Conservation (phyloP, 192 early-diverging fungal species). For the Coemansia sp. region DNA sequence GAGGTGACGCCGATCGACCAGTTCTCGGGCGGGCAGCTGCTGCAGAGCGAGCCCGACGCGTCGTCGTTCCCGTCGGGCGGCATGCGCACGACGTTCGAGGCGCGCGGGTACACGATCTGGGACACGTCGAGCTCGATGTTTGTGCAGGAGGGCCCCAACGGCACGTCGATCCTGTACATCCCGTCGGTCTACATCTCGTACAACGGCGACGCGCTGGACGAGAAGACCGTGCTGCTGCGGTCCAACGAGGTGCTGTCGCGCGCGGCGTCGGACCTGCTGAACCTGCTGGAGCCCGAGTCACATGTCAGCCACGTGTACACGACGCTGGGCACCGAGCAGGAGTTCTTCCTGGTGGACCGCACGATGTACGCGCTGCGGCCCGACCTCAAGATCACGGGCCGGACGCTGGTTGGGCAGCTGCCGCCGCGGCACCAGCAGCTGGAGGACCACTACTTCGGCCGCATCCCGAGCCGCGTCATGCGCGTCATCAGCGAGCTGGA, state of each 20-base stretch:
- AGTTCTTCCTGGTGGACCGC: constrained; percentile 99
- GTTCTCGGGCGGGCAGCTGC: constrained; percentile 95
- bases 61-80: constrained; percentile 99
- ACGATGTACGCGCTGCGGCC: constrained; percentile 88
- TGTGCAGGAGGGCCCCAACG: constrained; percentile 87
- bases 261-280: constrained; percentile 75
- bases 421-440: constrained; percentile 99
- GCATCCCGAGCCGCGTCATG: constrained; percentile 90
- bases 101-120: constrained; percentile 99
- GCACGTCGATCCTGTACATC: constrained; percentile 91
- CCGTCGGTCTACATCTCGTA: constrained; percentile 99
- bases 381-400: constrained; percentile 94
- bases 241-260: constrained; percentile 85
- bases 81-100: constrained; percentile 98
- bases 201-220: constrained; percentile 98
- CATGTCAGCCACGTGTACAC: constrained; percentile 82
- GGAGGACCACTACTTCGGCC: constrained; percentile 99
- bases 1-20: constrained; percentile 86
- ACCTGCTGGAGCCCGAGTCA: constrained; percentile 65
- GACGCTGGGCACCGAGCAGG: constrained; percentile 97
- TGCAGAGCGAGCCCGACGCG: constrained; percentile 99
- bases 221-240: constrained; percentile 96
- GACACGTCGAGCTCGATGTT: constrained; percentile 96
- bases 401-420: constrained; percentile 88
- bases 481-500: constrained; percentile 90